Percentiles rank a stretch among this genome's conserved stretches.
Evolutionary conservation across 2,329 filamentous ascomycete species (phyloP).

Genomic region (Penicillium glabrum): DNA sequence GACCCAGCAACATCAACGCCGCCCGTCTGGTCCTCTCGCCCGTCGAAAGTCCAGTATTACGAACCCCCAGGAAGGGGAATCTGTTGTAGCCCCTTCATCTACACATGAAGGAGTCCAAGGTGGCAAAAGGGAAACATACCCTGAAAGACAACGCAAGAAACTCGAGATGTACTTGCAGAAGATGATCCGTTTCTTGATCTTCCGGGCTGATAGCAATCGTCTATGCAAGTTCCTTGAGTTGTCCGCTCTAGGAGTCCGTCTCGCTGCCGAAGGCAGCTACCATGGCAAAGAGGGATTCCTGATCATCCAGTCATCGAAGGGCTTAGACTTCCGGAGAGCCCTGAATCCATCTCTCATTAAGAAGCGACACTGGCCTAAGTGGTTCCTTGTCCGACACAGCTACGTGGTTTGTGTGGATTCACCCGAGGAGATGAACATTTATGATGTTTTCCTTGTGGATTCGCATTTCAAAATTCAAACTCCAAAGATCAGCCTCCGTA

Average conservation of each 20-base stretch:
- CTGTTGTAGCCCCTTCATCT: slow-evolving; percentile 34
- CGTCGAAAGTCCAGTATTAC: slow-evolving; percentile 59
- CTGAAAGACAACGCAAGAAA: slow-evolving; percentile 79
- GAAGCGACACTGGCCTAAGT: slow-evolving; percentile 83
- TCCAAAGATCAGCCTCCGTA: slow-evolving; percentile 58
- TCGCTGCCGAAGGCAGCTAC: slow-evolving; percentile 93
- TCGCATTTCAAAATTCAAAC: slow-evolving; percentile 79
- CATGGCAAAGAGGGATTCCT: slow-evolving; percentile 96
- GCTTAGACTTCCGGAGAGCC: slow-evolving; percentile 79
- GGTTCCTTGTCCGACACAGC: slow-evolving; percentile 97
- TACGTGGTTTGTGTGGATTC: slow-evolving; percentile 99
- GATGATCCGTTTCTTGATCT: slow-evolving; percentile 96
- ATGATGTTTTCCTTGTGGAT: slow-evolving; percentile 97
- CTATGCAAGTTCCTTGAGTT: slow-evolving; percentile 95
- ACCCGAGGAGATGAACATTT: slow-evolving; percentile 97
- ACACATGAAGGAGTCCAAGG: slow-evolving; percentile 37
- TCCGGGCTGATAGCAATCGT: slow-evolving; percentile 90
- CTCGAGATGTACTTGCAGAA: slow-evolving; percentile 88
- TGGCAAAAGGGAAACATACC: slow-evolving; percentile 59
- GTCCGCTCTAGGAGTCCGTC: slow-evolving; percentile 86
- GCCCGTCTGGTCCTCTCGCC: slow-evolving; percentile 57
- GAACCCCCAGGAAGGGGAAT: slow-evolving; percentile 39
- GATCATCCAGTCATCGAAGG: slow-evolving; percentile 87
- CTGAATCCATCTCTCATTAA: slow-evolving; percentile 77
- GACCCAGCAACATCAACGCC: slow-evolving; percentile 35